Evolutionary conservation across 495 filamentous ascomycete species (phyloP).

Genomic region (Penicillium canariense): DNA sequence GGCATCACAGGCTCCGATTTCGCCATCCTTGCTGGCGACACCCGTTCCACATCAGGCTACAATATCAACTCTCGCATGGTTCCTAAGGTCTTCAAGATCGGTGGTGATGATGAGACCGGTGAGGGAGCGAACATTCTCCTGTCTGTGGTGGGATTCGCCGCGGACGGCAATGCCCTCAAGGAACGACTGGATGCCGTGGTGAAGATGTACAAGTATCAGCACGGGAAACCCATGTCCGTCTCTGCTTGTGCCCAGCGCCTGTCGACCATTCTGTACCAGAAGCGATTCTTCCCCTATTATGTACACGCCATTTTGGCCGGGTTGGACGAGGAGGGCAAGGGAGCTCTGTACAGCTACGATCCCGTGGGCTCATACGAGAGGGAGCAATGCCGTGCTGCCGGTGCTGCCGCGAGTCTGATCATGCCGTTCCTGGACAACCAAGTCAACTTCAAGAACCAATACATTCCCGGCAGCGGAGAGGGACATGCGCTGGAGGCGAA

Average conservation of each 20-base stretch:
- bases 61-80: constrained; percentile 95
- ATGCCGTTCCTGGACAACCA: constrained; percentile 99
- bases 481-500: constrained; percentile 70
- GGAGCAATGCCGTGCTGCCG: constrained; percentile 91
- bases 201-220: constrained; percentile 96
- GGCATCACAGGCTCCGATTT: constrained; percentile 94
- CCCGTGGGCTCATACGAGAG: constrained; percentile 95
- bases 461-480: constrained; percentile 80
- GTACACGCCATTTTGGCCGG: constrained; percentile 90
- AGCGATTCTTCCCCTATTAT: constrained; percentile 99
- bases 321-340: constrained; percentile 90
- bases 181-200: constrained; percentile 86
- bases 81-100: constrained; percentile 96
- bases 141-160: constrained; percentile 92
- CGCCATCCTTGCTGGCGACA: constrained; percentile 94
- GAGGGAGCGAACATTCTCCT: constrained; percentile 80
- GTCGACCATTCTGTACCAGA: constrained; percentile 90
- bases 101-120: constrained; percentile 79
- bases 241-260: constrained; percentile 89
- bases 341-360: constrained; percentile 94
- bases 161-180: constrained; percentile 86
- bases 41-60: constrained; percentile 90
- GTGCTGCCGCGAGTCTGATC: constrained; percentile 93
- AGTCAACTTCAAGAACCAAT: constrained; percentile 99
- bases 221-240: constrained; percentile 89